Conservation (phyloP, 225 moss, liverwort and hornwort species). For the Pleurozium schreberi region DNA sequence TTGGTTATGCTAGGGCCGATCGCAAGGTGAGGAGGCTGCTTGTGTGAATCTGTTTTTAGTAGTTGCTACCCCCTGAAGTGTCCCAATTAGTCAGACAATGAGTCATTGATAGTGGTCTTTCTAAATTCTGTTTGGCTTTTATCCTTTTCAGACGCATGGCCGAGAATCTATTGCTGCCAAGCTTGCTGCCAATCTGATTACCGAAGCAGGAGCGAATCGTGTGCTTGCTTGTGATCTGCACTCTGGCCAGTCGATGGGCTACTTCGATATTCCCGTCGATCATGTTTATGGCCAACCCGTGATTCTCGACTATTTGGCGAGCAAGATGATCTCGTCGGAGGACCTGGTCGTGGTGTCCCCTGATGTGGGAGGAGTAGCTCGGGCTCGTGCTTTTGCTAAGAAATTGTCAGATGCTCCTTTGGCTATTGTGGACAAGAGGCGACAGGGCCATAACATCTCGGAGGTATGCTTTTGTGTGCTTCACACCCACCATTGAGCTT, state of each 20-base stretch:
- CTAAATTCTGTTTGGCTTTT: not conserved
- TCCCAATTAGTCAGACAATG: not conserved
- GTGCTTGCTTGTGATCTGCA: conserved; percentile 91
- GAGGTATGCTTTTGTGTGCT: conserved; percentile 38
- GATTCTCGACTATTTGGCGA: conserved; percentile 92
- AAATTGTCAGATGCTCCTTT: conserved; percentile 95
- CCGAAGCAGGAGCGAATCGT: conserved; percentile 89
- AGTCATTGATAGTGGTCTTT: not conserved
- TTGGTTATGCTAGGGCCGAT: conserved; percentile 94
- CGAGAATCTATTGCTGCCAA: conserved; percentile 96
- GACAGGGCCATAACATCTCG: conserved; percentile 81
- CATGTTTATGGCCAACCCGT: conserved; percentile 99
- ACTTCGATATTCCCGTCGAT: conserved; percentile 97
- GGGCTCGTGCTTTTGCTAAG: conserved; percentile 94
- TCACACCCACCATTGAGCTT: not conserved
- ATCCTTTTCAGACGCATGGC: conserved; percentile 59
- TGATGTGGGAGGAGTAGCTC: conserved; percentile 93
- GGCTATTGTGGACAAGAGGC: conserved; percentile 97
- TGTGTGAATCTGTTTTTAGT: not conserved
- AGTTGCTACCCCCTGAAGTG: not conserved
- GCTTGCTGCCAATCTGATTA: conserved; percentile 87
- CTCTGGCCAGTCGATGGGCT: conserved; percentile 93
- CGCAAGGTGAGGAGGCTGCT: conserved; percentile 58
- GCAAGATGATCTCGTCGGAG: conserved; percentile 93
- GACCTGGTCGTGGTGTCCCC: conserved; percentile 95